Percentiles rank a stretch among this genome's conserved stretches.
These are phyloP conservation scores for Colletotrichum magnum DNA, from an alignment of 2,329 filamentous ascomycete genomes.

Conservation along the genomic window DNA sequence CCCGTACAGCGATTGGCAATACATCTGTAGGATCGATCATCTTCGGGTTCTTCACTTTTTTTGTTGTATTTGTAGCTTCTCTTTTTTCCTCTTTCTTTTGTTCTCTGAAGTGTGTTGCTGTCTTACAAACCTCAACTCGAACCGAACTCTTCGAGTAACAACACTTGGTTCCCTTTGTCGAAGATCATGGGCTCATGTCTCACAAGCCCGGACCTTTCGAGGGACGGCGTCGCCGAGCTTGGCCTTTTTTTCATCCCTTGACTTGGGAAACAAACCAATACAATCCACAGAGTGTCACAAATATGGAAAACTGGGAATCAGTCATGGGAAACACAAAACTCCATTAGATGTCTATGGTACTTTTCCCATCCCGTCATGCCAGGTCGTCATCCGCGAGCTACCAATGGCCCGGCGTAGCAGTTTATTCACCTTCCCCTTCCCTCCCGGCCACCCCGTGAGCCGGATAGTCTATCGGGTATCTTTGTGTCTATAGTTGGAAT, in stretches of 20 bases:
- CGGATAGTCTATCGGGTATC: constrained; percentile 23
- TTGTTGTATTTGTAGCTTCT: not conserved
- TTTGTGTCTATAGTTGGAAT: constrained; percentile 22
- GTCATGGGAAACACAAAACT: not conserved
- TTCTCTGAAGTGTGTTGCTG: not conserved
- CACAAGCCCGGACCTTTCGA: too few species aligned
- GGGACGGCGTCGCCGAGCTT: too few species aligned
- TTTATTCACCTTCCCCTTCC: too few species aligned
- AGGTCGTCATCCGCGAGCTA: constrained; percentile 42
- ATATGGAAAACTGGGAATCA: too few species aligned
- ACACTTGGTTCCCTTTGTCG: too few species aligned
- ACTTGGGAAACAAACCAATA: too few species aligned
- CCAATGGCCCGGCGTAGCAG: not conserved
- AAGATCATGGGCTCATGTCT: too few species aligned
- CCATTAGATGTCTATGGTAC: not conserved
- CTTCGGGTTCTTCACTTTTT: not conserved
- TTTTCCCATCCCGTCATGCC: not conserved
- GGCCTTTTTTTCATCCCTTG: too few species aligned
- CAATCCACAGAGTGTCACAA: too few species aligned
- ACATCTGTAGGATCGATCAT: not conserved
- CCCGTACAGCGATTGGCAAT: constrained; percentile 34
- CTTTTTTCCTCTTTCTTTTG: too few species aligned
- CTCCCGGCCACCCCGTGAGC: not conserved
- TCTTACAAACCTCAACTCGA: too few species aligned
- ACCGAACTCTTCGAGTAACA: too few species aligned